Percentiles rank a stretch among this genome's conserved stretches.
Evolutionary conservation across 2,329 filamentous ascomycete species (phyloP).

Genomic region (Ampelomyces quisqualis): DNA sequence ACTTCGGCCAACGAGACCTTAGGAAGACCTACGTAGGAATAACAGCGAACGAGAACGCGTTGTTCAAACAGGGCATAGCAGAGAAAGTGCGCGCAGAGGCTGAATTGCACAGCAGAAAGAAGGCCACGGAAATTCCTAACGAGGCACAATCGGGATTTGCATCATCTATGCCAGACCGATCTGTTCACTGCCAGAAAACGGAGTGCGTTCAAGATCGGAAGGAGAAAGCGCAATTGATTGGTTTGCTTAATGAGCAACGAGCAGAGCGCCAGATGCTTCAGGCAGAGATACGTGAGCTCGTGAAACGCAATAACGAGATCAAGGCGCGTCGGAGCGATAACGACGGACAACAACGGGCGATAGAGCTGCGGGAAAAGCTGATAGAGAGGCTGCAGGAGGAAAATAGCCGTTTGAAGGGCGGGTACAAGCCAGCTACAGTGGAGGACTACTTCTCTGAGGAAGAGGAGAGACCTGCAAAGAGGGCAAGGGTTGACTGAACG

Average conservation of each 20-base stretch:
- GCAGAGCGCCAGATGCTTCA: neutral
- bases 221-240: neutral
- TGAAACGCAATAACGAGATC: neutral
- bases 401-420: neutral
- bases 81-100: neutral
- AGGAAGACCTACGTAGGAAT: neutral
- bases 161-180: neutral
- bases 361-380: neutral
- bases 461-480: neutral
- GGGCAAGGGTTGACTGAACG: neutral
- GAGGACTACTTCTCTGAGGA: neutral
- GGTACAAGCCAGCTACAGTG: neutral
- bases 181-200: neutral
- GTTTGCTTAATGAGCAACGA: neutral
- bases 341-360: too few relatives aligned
- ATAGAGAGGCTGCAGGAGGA: neutral
- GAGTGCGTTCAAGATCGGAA: neutral
- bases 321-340: too few relatives aligned
- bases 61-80: neutral
- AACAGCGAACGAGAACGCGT: neutral
- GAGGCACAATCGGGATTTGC: neutral
- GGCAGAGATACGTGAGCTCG: neutral
- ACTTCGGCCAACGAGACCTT: neutral
- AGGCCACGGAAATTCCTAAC: neutral
- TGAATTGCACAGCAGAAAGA: too few relatives aligned